Evolutionary conservation across 768 basidiomycete genomes (phyloP), one percentile per base, ranked within the genome.

Genomic region (Boletus sp.): DNA sequence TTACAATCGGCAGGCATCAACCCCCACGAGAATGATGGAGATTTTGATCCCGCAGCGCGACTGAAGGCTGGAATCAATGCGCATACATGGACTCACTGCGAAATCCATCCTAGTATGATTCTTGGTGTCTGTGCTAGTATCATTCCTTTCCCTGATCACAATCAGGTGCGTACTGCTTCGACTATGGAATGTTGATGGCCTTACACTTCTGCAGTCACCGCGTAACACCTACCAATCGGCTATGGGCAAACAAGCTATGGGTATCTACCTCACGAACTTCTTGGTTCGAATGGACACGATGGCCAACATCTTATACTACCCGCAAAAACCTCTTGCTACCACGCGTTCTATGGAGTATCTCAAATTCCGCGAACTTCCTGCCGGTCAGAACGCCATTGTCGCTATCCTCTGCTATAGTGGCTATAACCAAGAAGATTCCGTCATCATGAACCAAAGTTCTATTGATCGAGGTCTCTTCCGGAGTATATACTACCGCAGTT

Each of bases 191-290:
- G 37, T 34, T 34, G 7, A 33, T 35, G n/a, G 15, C 17, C 38
- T 56, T 44, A 57, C 53, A 62, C 19, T 54, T 30, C 50, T 32
- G 10, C 59, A 98, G 92, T 99, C 96, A 55, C 96, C 96, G 61
- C 97, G 96, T 84, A 99, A 99, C 69, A 99, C 96, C 5, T 99
- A 99, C 68, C 96, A 99, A 76, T 98, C 96, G 42, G 96, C 96
- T 49, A 99, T 99, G 96, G 97, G 97, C 63, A 99, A 99, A 76
- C 96, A 99, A 83, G 96, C 96, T 11, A 99, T 99, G 96, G 96
- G 97, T 47, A 93, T 98, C 61, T 97, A 90, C 74, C 81, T 98
- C 34, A 98, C 96, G 34, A 99, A 98, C 73, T 99, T 96, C 80
- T 83, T 97, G 62, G 89, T 98, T 62, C 93, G 96, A 50, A 96